Conservation (phyloP, 2,329 filamentous ascomycete species). For the Aspergillus jensenii region DNA sequence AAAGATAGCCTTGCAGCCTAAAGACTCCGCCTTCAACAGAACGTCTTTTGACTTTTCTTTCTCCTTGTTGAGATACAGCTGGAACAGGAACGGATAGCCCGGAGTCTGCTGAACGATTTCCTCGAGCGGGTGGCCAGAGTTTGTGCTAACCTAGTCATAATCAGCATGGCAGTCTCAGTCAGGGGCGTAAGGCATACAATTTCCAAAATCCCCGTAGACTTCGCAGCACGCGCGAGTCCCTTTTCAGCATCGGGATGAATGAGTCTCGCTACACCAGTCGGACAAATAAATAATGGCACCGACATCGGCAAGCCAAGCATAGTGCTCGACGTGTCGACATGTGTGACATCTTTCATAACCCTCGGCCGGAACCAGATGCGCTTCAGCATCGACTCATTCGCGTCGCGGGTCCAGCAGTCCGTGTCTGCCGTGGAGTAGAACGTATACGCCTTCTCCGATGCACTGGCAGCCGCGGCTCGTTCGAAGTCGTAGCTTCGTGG, state of each 20-base stretch:
- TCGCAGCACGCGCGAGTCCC: constrained; percentile 73
- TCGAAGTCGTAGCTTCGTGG: constrained; percentile 49
- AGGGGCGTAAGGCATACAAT: background rate
- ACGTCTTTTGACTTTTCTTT: constrained; percentile 75
- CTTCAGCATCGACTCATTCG: constrained; percentile 40
- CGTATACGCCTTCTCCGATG: constrained; percentile 69
- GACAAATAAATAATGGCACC: constrained; percentile 76
- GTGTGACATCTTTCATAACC: constrained; percentile 42
- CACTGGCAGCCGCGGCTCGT: background rate
- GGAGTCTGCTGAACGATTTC: constrained; percentile 71
- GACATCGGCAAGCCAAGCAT: constrained; percentile 71
- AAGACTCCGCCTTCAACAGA: constrained; percentile 41
- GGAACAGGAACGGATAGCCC: constrained; percentile 83
- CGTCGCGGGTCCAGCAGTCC: constrained; percentile 41
- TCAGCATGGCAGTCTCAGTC: too few relatives aligned
- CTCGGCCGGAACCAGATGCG: constrained; percentile 50
- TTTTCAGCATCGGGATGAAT: constrained; percentile 79
- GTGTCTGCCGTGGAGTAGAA: constrained; percentile 59
- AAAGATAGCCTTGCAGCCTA: constrained; percentile 43
- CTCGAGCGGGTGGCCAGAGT: constrained; percentile 80
- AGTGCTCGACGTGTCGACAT: constrained; percentile 48
- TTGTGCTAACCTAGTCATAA: constrained; percentile 62
- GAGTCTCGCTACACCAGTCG: constrained; percentile 83
- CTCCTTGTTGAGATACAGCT: constrained; percentile 88
- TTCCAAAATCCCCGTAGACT: constrained; percentile 58